A percentile compares a stretch with the other conserved stretches of the same genome.
These are phyloP conservation scores for Melastoma candidum DNA, from an alignment of 441 rosid genomes.

Conservation along the genomic window DNA sequence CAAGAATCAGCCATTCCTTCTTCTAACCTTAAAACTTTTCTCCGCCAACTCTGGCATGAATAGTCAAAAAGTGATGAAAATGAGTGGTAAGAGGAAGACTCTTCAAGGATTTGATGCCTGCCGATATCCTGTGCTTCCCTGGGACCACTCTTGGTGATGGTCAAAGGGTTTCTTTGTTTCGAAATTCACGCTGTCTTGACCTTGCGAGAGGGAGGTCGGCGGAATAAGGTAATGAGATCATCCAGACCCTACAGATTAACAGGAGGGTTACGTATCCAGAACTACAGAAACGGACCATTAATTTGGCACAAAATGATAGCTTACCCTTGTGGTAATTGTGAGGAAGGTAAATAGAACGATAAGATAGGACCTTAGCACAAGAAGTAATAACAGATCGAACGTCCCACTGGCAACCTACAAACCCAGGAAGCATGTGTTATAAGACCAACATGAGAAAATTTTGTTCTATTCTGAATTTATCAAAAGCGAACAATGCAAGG, in stretches of 20 bases:
- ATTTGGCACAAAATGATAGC: constrained; percentile 6
- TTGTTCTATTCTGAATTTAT: too few relatives aligned
- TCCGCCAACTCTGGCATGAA: too few relatives aligned
- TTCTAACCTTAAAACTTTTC: too few relatives aligned
- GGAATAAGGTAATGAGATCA: constrained; percentile 87
- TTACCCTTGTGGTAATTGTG: constrained; percentile 87
- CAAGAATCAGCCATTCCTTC: too few relatives aligned
- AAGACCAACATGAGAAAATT: too few relatives aligned
- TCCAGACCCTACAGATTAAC: constrained; percentile 65
- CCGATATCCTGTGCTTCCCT: too few relatives aligned
- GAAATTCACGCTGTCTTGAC: constrained; percentile 54
- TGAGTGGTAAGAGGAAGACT: too few relatives aligned
- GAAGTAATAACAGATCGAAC: constrained; percentile 85
- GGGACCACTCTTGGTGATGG: too few relatives aligned
- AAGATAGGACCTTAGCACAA: constrained; percentile 82
- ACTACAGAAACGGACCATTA: neutral
- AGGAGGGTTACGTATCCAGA: neutral
- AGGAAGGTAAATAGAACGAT: constrained; percentile 89
- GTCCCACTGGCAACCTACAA: constrained; percentile 97
- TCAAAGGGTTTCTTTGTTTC: too few relatives aligned
- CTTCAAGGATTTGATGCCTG: too few relatives aligned
- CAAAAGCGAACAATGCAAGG: too few relatives aligned
- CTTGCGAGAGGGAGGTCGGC: constrained; percentile 88
- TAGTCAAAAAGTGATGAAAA: too few relatives aligned
- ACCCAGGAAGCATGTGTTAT: neutral